Conservation (phyloP, 2,329 filamentous ascomycete genomes). For the Monosporascus sp. region DNA sequence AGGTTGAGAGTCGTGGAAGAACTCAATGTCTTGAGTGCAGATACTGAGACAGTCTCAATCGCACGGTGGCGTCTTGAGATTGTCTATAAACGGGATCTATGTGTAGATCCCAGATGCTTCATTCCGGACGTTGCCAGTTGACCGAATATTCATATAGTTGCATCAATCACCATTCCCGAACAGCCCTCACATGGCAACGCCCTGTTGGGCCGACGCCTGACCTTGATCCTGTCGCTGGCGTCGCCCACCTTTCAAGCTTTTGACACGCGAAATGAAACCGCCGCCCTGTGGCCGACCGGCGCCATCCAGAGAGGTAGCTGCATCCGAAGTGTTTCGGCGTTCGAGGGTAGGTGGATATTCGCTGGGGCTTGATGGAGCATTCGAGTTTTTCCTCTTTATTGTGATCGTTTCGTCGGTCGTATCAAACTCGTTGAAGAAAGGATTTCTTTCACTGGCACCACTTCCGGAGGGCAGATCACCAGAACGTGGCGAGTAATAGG, state of each 20-base stretch:
- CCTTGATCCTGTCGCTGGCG: constrained; percentile 38
- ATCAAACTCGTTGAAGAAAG: constrained; percentile 78
- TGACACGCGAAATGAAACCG: constrained; percentile 73
- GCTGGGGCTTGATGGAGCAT: constrained; percentile 48
- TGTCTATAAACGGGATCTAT: too few species aligned
- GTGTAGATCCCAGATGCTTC: too few species aligned
- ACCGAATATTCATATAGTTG: neutral
- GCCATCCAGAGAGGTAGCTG: constrained; percentile 35
- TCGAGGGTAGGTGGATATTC: constrained; percentile 47
- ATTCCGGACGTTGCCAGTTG: too few species aligned
- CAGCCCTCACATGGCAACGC: constrained; percentile 13
- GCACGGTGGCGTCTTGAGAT: too few species aligned
- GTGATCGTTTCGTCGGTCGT: constrained; percentile 49
- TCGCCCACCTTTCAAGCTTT: constrained; percentile 72
- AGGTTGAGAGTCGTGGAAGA: too few species aligned
- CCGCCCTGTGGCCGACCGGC: constrained; percentile 40
- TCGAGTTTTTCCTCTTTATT: constrained; percentile 34
- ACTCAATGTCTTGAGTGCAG: too few species aligned
- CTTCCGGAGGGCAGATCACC: constrained; percentile 32
- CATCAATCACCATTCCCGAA: neutral
- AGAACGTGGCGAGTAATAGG: neutral
- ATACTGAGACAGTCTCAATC: too few species aligned
- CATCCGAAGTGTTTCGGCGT: constrained; percentile 60
- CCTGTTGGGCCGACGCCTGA: constrained; percentile 11
- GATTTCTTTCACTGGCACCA: constrained; percentile 55